phyloP scores from a whole-genome alignment of 2,329 filamentous ascomycete genomes.

The Scytalidium sp. region DNA sequence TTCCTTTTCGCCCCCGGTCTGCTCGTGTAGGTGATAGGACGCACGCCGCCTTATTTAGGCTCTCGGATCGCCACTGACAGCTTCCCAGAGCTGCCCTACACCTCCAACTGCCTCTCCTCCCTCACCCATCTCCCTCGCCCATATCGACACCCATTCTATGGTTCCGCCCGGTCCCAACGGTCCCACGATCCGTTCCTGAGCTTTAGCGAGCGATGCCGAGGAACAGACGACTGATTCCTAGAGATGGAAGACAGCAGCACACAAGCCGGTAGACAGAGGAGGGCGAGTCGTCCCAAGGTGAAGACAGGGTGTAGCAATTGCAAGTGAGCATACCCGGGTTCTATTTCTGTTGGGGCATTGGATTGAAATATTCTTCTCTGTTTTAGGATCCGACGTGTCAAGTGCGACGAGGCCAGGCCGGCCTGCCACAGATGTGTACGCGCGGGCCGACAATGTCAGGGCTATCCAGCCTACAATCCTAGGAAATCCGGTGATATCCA shows the following conservation, averaged over 20 bases:
- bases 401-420: constrained; percentile 64
- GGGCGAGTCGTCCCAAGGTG: constrained; percentile 45
- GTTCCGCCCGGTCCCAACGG: neutral
- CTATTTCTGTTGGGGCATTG: neutral
- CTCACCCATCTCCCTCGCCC: too few species aligned
- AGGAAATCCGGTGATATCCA: constrained; percentile 15
- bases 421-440: constrained; percentile 57
- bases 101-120: neutral
- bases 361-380: neutral
- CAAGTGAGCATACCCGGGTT: constrained; percentile 49
- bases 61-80: neutral
- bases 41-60: neutral
- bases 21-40: neutral
- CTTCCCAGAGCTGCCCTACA: neutral
- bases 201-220: neutral
- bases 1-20: too few species aligned
- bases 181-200: neutral
- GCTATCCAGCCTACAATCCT: constrained; percentile 43
- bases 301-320: constrained; percentile 66
- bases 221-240: neutral
- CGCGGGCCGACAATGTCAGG: constrained; percentile 55
- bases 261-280: constrained; percentile 6
- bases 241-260: neutral
- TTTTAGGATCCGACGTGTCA: constrained; percentile 56
- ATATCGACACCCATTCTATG: neutral